Evolutionary conservation across 306 rosid genomes (phyloP), one percentile per base, ranked within the genome.

Genomic region (Cyclanthera cordifolia): DNA sequence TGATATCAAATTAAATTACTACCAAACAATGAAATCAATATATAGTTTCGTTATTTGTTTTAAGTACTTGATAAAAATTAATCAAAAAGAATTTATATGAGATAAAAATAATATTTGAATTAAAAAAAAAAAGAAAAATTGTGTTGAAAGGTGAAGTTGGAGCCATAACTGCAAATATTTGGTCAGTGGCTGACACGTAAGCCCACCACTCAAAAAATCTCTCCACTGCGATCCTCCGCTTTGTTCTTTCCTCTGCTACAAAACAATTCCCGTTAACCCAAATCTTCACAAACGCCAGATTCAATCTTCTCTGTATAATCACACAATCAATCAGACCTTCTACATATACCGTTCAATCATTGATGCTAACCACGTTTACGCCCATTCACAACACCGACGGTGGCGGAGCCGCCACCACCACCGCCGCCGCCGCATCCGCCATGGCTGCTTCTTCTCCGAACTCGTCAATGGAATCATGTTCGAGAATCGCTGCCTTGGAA

Each of bases 341-440:
- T 3, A 50, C 54, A 5, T 11, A 17, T 13, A 53, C 24, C 32
- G 10, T 53, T 11, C 21, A 2, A 16, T 54, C 30, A 2, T 37
- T 39, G 2, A 64, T 64, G 69, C 6, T 41, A 14, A 43, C 52
- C 8, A 21, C 70, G 19, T 15, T 64, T 23, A 20, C 70, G 20
- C 10, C 32, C 20, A 13, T 43, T 64, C 52, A 25, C 28, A 64
- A 69, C 56, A 52, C 70, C 76, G 84, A 84, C 43, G 85, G 85
- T 41, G 87, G 87, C 21, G 92, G 87, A 72, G 95, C 91, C 41
- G 43, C 43, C 43, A 1, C 43, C 72, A 78, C 85, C 76, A 88
- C 85, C 69, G 80, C 87, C 49, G 82, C 85, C 37, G n/a, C 61
- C 46, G 63, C 94, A 3, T 77, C 75, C n/a, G 80, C 87, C 49